These are phyloP conservation scores for Ailanthus altissimus DNA, from an alignment of 345 rosid genomes.

Conservation along the genomic window DNA sequence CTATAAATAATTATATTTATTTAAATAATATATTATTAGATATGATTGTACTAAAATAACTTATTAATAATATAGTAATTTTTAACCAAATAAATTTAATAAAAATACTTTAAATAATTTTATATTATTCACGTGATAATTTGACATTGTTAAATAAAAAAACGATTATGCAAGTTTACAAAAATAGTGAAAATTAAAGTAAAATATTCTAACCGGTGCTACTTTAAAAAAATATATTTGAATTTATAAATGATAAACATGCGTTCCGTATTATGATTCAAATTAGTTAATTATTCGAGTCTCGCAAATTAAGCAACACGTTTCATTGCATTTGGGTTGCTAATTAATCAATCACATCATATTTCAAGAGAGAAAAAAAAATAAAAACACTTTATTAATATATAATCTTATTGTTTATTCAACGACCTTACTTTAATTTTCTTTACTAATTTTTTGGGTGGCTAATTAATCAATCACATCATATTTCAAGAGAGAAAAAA, in stretches of 20 bases:
- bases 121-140: too few relatives aligned
- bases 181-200: too few relatives aligned
- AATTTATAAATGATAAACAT: background rate
- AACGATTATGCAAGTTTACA: too few relatives aligned
- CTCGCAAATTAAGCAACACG: background rate
- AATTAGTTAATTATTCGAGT: background rate
- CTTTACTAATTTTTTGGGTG: background rate
- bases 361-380: background rate
- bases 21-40: too few relatives aligned
- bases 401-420: background rate
- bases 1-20: too few relatives aligned
- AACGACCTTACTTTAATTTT: background rate
- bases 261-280: background rate
- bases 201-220: too few relatives aligned
- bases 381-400: background rate
- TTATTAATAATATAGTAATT: too few relatives aligned
- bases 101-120: too few relatives aligned
- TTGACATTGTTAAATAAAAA: too few relatives aligned
- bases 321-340: background rate
- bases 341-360: background rate
- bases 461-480: background rate
- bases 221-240: background rate
- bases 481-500: background rate
- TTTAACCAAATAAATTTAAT: too few relatives aligned
- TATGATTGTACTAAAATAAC: too few relatives aligned